Base-by-base conservation (phyloP, 345 rosid genomes). In the Brassica carinata region DNA sequence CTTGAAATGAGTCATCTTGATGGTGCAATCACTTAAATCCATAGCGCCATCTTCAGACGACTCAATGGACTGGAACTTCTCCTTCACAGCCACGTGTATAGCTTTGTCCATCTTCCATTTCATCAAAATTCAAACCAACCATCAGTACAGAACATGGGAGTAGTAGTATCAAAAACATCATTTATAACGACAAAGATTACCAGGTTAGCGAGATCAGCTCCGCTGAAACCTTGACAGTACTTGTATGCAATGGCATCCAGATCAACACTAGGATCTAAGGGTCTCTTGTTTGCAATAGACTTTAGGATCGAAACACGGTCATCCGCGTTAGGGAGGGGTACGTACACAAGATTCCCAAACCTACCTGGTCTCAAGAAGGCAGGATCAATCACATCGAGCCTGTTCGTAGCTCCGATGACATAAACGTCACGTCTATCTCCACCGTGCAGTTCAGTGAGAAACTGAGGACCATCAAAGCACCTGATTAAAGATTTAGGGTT, bases 381-480 rank as follows among this genome's bases (percentile, higher is more conserved):
- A 40, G 13, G 13, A 40, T 40, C 48, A 40, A 40, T 40, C 48
- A 40, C 95, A 83, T 93, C 94, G 48, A 91, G 95, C 84, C 97
- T 92, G 90, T 92, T 96, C 51, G 98, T 96, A 75, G 99, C 99
- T 83, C 99, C 98, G 48, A 96, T 91, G 23, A 93, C 94, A 77
- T 85, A 90, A 62, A 96, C 94, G 80, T 94, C 91, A 51, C 80
- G 86, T 53, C 84, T 83, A 67, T 90, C 97, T 70, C 94, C 91
- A 8, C 98, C 98, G 45, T 94, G 95, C 55, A 94, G 86, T 84
- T 94, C 97, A 82, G 88, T 86, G 55, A 94, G 98, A 73, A 92
- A 84, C 98, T 94, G 90, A 72, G 72, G 59, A 71, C 27, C 70
- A 75, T 80, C 27, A 0, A 30, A 31, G 67, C 48, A 40, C 71